A percentile compares a stretch with the other conserved stretches of the same genome.
Conservation (phyloP, 805 yeast species). For the Lachancea fermentati region DNA sequence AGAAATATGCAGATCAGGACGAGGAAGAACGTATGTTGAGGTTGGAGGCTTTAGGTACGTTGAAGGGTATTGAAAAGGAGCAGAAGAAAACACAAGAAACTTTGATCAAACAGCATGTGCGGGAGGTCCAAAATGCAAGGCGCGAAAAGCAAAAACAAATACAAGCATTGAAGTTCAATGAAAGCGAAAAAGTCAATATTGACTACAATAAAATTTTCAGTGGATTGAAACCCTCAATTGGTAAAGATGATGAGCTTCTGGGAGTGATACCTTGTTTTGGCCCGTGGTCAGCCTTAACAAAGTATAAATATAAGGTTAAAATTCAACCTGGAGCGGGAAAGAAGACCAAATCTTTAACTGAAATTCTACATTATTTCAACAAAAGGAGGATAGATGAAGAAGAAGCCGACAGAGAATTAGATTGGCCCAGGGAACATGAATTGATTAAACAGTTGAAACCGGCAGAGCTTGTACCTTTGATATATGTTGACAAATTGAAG, state of each 20-base stretch:
- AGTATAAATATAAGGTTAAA: constrained; percentile 76
- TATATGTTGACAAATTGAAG: constrained; percentile 70
- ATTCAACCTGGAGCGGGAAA: constrained; percentile 72
- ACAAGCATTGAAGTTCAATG: constrained; percentile 31
- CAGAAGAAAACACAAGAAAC: constrained; percentile 34
- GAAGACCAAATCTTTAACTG: constrained; percentile 81
- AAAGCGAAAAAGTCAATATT: constrained; percentile 39
- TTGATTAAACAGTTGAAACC: constrained; percentile 51
- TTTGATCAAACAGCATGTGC: constrained; percentile 30
- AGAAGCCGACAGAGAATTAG: constrained; percentile 43
- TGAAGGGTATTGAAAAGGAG: constrained; percentile 48
- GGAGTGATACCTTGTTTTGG: constrained; percentile 84
- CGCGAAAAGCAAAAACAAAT: constrained; percentile 37
- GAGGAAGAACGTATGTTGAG: constrained; percentile 74
- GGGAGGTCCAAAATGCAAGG: constrained; percentile 32
- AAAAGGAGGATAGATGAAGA: constrained; percentile 42
- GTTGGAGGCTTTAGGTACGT: constrained; percentile 79
- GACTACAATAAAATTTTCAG: constrained; percentile 38
- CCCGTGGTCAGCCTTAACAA: constrained; percentile 79
- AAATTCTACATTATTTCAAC: constrained; percentile 54
- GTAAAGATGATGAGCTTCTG: constrained; percentile 44
- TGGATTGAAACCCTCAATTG: constrained; percentile 31
- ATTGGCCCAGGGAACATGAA: constrained; percentile 69
- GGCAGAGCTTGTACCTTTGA: constrained; percentile 57
- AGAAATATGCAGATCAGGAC: constrained; percentile 86